Evolutionary conservation across 2,329 filamentous ascomycete species (phyloP), one percentile per base, ranked within the genome.

Genomic region (Pseudogymnoascus pannorum): DNA sequence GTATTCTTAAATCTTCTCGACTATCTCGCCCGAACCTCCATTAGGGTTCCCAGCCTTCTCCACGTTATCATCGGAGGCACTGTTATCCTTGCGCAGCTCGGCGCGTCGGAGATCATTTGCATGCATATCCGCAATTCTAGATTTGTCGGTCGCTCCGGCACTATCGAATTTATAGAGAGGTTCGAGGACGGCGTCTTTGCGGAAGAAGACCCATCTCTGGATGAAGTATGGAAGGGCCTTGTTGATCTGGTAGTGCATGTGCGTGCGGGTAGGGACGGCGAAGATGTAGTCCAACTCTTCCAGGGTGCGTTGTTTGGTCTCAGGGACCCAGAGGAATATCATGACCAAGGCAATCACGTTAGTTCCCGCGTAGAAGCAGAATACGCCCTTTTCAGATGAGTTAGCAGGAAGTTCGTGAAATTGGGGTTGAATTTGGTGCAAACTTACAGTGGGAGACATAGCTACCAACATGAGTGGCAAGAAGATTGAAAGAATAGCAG

Each of bases 401-500:
- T 54, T 54, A 54, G 44, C n/a, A n/a, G 24, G 9, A 54, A 29
- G n/a, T 31, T 29, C 4, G 9, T 4, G 24, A 11, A 31, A 26
- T 18, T 54, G 3, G 24, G 31, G 18, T 26, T 5, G 20, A n/a
- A 18, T 60, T 14, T 18, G 11, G 16, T 24, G 16, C 51, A 59
- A 24, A 64, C 62, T 33, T 62, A 66, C 65, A 18, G 63, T 38
- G 12, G 62, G 62, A 26, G 51, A 36, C 59, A 67, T 61, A 14
- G 60, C 72, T 71, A 35, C 74, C 71, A 77, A 78, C 64, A 87
- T 77, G 64, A 61, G 58, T 6, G 65, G 64, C 18, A 66, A 61
- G 4, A 62, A 86, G 60, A 88, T 81, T 24, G 80, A 78, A n/a
- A 89, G 74, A 0, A 88, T 79, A 0, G 81, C 77, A 0, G 82